Base-by-base conservation (phyloP, 345 rosid genomes). In the Hibiscus syriacus region DNA sequence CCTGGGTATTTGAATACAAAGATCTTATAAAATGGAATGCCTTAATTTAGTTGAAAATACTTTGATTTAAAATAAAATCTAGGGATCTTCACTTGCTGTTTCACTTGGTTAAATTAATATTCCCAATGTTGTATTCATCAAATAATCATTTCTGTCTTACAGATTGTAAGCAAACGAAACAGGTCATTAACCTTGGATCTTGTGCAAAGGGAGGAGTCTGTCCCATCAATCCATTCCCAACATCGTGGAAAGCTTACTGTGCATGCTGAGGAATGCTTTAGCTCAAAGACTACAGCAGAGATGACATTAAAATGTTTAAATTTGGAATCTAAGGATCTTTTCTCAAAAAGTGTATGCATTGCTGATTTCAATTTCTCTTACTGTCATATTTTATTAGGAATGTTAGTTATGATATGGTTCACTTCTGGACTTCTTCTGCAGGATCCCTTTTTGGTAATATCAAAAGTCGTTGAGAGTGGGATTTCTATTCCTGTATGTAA, bases 381-480 rank as follows among this genome's bases (percentile, higher is more conserved):
- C 48, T 69, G 9, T 6, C 48, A 7, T 14, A 26, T 53, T 53
- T 48, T 48, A 14, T 52, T 43, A 49, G 69, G 27, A 75, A 50
- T 25, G 27, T 67, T 30, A 66, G 26, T 43, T 55, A 64, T 58
- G 23, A 48, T 68, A 34, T 67, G 29, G 19, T 70, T 27, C 55
- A 52, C 70, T 29, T 75, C 67, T 55, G 58, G 63, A 52, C 68
- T 67, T 55, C 45, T 74, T 60, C 63, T 69, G 73, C 79, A 90
- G 98, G 96, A 92, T 41, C 90, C 98, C 1, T 92, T 92, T 77
- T 73, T 92, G 82, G 79, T 90, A 26, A 80, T 92, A 78, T 92
- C 98, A 43, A 92, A 86, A 85, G 66, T 80, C 43, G 85, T 79
- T 36, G 93, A 90, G 81, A 77, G 59, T 50, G 92, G 89, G 70